phyloP scores from a whole-genome alignment of 1,284 basidiomycete species.

The Tilletiopsis washingtonensis region DNA sequence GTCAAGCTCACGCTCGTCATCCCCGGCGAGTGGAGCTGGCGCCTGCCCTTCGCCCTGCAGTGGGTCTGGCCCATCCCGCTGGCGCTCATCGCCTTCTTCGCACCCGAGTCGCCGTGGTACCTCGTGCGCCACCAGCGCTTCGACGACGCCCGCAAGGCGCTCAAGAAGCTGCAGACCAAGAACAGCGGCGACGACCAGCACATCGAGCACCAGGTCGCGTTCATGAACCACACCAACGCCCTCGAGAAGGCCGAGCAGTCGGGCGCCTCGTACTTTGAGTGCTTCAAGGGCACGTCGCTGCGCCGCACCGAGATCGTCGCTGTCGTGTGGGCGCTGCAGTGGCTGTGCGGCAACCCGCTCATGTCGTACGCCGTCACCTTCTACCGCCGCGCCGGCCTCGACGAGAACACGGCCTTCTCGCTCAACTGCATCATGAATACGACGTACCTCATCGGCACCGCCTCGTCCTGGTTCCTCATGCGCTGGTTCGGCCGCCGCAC shows the following conservation, averaged over 20 bases:
- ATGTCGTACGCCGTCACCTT: constrained; percentile 48
- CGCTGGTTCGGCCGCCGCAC: constrained; percentile 8
- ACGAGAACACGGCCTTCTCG: constrained; percentile 46
- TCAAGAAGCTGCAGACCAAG: constrained; percentile 19
- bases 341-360: constrained; percentile 18
- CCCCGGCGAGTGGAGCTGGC: constrained; percentile 33
- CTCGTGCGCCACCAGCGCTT: constrained; percentile 33
- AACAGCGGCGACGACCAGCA: constrained; percentile 23
- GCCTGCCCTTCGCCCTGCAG: constrained; percentile 48
- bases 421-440: constrained; percentile 34
- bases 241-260: constrained; percentile 30
- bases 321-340: constrained; percentile 17
- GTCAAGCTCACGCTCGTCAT: constrained; percentile 37
- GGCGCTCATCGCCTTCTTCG: constrained; percentile 29
- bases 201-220: constrained; percentile 14
- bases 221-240: constrained; percentile 39
- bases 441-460: constrained; percentile 6
- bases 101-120: constrained; percentile 46
- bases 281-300: constrained; percentile 35
- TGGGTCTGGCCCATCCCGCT: constrained; percentile 41
- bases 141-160: constrained; percentile 18
- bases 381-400: constrained; percentile 50
- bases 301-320: constrained; percentile 33
- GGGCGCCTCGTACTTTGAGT: constrained; percentile 31
- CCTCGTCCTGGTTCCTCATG: not conserved